A percentile compares a stretch with the other conserved stretches of the same genome.
These are phyloP conservation scores for Fonsecaea pedrosoi DNA, from an alignment of 2,329 filamentous ascomycete genomes.

Conservation along the genomic window DNA sequence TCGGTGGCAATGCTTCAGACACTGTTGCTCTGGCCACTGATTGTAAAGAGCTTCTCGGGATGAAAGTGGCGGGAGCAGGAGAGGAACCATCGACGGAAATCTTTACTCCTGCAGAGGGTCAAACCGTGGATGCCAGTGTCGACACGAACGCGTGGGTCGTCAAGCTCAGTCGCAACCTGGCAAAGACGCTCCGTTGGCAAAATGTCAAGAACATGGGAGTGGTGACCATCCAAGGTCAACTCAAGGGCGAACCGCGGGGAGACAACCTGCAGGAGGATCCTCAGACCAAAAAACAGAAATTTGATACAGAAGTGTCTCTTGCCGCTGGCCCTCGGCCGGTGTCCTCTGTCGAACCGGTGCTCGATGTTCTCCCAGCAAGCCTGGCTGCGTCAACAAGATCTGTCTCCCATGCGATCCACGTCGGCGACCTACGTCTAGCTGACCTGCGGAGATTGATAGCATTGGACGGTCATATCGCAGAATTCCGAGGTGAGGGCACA, in stretches of 20 bases:
- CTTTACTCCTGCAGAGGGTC: slow-evolving; percentile 79
- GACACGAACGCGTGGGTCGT: slow-evolving; percentile 98
- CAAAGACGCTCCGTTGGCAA: slow-evolving; percentile 92
- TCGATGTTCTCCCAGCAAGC: slow-evolving; percentile 65
- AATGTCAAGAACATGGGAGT: slow-evolving; percentile 88
- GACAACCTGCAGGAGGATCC: slow-evolving; percentile 54
- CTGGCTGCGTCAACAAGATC: slow-evolving; percentile 76
- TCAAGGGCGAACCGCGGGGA: slow-evolving; percentile 58
- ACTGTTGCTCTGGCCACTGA: slow-evolving; percentile 79
- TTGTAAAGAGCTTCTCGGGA: slow-evolving; percentile 70
- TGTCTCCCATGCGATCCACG: slow-evolving; percentile 85
- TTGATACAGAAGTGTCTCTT: slow-evolving; percentile 53
- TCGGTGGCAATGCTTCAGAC: slow-evolving; percentile 79
- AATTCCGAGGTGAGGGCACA: slow-evolving; percentile 92
- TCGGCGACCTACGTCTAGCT: slow-evolving; percentile 87
- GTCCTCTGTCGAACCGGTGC: slow-evolving; percentile 52
- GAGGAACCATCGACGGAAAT: slow-evolving; percentile 66
- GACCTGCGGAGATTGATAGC: slow-evolving; percentile 87
- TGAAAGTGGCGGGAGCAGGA: slow-evolving; percentile 52
- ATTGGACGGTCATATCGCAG: slow-evolving; percentile 79
- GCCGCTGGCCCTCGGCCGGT: slow-evolving; percentile 19
- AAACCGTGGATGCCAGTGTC: slow-evolving; percentile 83
- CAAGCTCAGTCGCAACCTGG: slow-evolving; percentile 82
- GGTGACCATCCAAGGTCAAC: slow-evolving; percentile 83
- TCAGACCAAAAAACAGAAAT: slow-evolving; percentile 58